These are phyloP conservation scores for Paramecium pentaurelia DNA, from an alignment of 73 alveolate genomes.

Conservation along the genomic window DNA sequence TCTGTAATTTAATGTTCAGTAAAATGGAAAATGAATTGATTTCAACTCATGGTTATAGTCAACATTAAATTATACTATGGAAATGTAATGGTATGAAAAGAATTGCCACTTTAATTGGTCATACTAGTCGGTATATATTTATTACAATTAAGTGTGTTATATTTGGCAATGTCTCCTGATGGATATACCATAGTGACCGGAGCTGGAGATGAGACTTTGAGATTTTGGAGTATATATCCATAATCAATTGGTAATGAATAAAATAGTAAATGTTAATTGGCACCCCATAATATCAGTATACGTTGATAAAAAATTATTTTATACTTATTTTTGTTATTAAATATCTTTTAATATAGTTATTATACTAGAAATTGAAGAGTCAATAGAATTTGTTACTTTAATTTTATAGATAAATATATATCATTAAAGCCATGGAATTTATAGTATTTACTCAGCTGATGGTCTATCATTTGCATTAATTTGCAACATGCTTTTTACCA, in stretches of 20 bases:
- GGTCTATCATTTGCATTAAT: not conserved
- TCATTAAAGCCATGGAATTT: slow-evolving; percentile 41
- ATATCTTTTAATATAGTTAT: not conserved
- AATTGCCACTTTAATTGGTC: slow-evolving; percentile 89
- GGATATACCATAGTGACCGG: slow-evolving; percentile 97
- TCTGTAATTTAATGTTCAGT: slow-evolving; percentile 95
- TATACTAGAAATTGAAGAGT: not conserved
- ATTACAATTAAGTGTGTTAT: slow-evolving; percentile 79
- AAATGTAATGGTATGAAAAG: slow-evolving; percentile 93
- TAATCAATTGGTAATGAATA: not conserved
- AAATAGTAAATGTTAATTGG: not conserved
- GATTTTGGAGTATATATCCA: slow-evolving; percentile 97
- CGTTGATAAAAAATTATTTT: not conserved
- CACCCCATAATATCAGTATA: not conserved
- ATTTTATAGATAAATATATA: not conserved
- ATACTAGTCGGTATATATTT: slow-evolving; percentile 46
- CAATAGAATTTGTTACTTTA: not conserved
- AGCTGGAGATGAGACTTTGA: slow-evolving; percentile 97
- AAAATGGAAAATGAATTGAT: slow-evolving; percentile 96
- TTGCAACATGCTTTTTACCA: not conserved
- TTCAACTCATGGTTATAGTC: slow-evolving; percentile 98
- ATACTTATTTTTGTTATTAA: not conserved
- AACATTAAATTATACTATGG: slow-evolving; percentile 92
- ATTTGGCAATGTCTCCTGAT: slow-evolving; percentile 95
- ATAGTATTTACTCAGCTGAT: not conserved